A percentile compares a stretch with the other conserved stretches of the same genome.
These are phyloP conservation scores for Actinomortierella ambigua DNA, from an alignment of 371 early-diverging fungal genomes.

Conservation along the genomic window DNA sequence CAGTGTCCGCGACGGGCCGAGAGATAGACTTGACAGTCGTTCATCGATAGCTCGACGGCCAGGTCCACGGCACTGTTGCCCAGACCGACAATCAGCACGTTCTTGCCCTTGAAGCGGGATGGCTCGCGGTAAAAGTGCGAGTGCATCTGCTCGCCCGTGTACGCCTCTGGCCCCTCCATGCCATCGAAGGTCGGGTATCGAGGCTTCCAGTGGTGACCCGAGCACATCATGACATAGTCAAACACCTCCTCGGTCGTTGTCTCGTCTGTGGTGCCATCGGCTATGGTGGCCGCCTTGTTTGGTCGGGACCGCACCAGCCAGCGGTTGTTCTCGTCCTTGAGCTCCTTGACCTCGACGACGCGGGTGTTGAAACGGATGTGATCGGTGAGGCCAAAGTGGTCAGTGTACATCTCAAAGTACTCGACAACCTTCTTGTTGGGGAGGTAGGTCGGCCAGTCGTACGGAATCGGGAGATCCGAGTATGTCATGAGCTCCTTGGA, in stretches of 20 bases:
- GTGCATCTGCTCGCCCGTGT: conserved; percentile 52
- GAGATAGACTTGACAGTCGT: conserved; percentile 53
- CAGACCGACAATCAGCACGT: conserved; percentile 54
- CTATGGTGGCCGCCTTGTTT: conserved; percentile 2
- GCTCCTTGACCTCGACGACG: conserved; percentile 47
- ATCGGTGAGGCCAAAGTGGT: conserved; percentile 48
- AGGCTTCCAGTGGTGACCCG: conserved; percentile 58
- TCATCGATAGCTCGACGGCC: conserved; percentile 54
- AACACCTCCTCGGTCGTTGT: conserved; percentile 54
- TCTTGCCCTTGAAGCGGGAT: conserved; percentile 48
- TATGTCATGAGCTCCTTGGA: conserved; percentile 53
- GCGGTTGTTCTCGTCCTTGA: conserved; percentile 35
- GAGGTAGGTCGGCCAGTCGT: conserved; percentile 57
- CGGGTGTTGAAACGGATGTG: conserved; percentile 54
- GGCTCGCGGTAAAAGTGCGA: conserved; percentile 56
- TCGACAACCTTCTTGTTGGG: conserved; percentile 49
- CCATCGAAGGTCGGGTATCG: conserved; percentile 55
- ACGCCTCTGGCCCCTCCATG: conserved; percentile 45
- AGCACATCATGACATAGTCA: conserved; percentile 58
- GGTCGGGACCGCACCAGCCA: conserved; percentile 51
- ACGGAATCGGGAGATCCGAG: conserved; percentile 58
- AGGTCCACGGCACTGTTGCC: conserved; percentile 60
- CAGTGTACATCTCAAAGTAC: conserved; percentile 53
- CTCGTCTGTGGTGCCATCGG: conserved; percentile 8
- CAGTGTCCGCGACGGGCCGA: conserved; percentile 45